Base-by-base conservation (phyloP, 2,329 filamentous ascomycete species). In the Curvularia spicifera region DNA sequence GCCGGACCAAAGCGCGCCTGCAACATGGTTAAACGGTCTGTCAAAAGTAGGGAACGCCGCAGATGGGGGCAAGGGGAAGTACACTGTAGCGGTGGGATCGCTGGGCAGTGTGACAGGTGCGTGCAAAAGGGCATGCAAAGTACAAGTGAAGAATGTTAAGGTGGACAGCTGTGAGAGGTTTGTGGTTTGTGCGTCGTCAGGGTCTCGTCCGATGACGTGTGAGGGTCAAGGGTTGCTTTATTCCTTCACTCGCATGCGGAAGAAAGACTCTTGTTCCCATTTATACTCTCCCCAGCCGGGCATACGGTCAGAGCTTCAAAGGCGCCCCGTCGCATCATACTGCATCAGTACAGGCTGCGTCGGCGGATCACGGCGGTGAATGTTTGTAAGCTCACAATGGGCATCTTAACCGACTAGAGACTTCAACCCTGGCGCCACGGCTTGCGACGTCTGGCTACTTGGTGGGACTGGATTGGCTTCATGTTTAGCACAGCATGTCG, bases 11-110 rank as follows among this genome's bases (percentile, higher is more conserved):
- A 62, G 57, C 61, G 67, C 65, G 64, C 66, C 71, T 74, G 71
- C 68, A 69, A 67, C 65, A 68, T 74, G 65, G 71, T 72, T 70
- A 74, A 70, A 71, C 51, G 53, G 63, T 57, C 58, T 68, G 68
- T 70, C 69, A 70, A 61, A 67, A 64, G 63, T 50, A 63, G 59
- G 65, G 64, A 66, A 60, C 61, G 55, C 61, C 64, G 64, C 61
- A 68, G 63, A 57, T 63, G 60, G 49, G 68, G 64, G 64, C 62
- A 69, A 65, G 69, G 70, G 64, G 61, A 61, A 68, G 66, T 66
- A 70, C 69, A 72, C 71, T 63, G 65, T 58, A 66, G 68, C 67
- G 66, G 63, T 35, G 59, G 55, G 58, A 56, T 57, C 60, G 63
- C 63, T 69, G 53, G 37, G 53, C 58, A 59, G 65, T 69, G 69